Evolutionary conservation across 1,284 basidiomycete species (phyloP).

Genomic region (Melampsora americana): DNA sequence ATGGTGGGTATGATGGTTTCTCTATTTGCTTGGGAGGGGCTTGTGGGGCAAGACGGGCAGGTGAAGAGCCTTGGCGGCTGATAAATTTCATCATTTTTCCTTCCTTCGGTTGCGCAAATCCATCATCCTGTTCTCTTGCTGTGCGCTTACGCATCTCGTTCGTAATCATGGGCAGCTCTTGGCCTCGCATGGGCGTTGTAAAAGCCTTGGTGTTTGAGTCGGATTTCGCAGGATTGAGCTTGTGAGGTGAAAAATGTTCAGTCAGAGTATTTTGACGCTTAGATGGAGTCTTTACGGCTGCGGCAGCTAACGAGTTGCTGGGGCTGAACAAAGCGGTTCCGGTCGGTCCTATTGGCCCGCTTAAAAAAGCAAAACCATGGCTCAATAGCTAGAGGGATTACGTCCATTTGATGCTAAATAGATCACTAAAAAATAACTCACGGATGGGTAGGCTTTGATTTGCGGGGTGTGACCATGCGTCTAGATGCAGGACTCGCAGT

Average conservation of each 20-base stretch:
- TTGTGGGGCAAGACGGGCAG: no score
- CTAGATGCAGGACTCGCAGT: slow-evolving; percentile 5
- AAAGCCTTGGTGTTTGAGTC: not conserved
- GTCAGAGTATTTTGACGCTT: not conserved
- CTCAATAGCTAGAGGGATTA: no score
- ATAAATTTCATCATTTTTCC: slow-evolving; percentile 42
- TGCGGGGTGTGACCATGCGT: slow-evolving; percentile 4
- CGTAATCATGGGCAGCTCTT: not conserved
- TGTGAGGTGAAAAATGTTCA: slow-evolving; percentile 9
- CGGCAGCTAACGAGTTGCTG: not conserved
- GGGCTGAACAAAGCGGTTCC: not conserved
- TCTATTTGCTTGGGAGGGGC: no score
- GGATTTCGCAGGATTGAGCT: not conserved
- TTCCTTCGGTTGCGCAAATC: slow-evolving; percentile 33
- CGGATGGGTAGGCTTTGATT: not conserved
- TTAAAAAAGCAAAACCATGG: no score
- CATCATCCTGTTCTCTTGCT: slow-evolving; percentile 31
- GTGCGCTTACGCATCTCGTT: slow-evolving; percentile 15
- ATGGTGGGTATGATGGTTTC: not conserved
- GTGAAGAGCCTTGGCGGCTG: slow-evolving; percentile 5
- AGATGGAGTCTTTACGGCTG: not conserved
- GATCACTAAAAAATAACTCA: no score
- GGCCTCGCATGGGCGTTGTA: slow-evolving; percentile 6
- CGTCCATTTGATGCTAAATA: no score
- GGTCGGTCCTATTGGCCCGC: no score